Conservation (phyloP, 352 stramenopile species). For the Globisporangium middletonii region DNA sequence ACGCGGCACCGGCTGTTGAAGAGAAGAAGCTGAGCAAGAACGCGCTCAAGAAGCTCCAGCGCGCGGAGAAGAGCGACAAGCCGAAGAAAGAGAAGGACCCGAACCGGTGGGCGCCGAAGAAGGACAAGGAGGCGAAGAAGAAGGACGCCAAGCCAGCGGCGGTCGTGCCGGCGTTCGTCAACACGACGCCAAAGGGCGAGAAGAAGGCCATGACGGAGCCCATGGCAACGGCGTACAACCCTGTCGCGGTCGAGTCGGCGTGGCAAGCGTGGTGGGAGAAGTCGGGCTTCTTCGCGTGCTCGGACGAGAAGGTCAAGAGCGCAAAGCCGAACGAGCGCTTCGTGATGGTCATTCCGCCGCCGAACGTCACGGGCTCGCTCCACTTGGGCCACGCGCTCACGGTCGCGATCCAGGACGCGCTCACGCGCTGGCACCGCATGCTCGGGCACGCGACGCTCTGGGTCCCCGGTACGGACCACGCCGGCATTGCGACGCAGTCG, state of each 20-base stretch:
- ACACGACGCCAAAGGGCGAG: slow-evolving; percentile 91
- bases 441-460: slow-evolving; percentile 95
- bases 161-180: slow-evolving; percentile 75
- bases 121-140: slow-evolving; percentile 83
- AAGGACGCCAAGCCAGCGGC: slow-evolving; percentile 46
- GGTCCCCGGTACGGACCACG: slow-evolving; percentile 97
- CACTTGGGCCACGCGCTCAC: slow-evolving; percentile 99
- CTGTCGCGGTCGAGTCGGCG: slow-evolving; percentile 93
- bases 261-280: slow-evolving; percentile 99
- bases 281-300: slow-evolving; percentile 93
- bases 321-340: slow-evolving; percentile 89
- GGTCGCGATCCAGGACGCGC: slow-evolving; percentile 95
- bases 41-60: slow-evolving; percentile 92
- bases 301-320: slow-evolving; percentile 76
- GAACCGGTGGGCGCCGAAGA: slow-evolving; percentile 85
- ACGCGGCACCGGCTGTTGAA: slow-evolving; percentile 8
- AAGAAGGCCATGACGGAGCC: slow-evolving; percentile 91
- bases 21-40: slow-evolving; percentile 93
- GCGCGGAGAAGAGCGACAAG: slow-evolving; percentile 80
- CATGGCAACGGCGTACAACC: slow-evolving; percentile 95
- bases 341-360: slow-evolving; percentile 94
- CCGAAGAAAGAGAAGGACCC: slow-evolving; percentile 96
- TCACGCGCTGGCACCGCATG: slow-evolving; percentile 98
- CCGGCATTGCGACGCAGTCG: slow-evolving; percentile 97
- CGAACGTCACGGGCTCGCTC: slow-evolving; percentile 87